Conservation (phyloP, 1,284 basidiomycete genomes). For the Tylopilus orsonianus region DNA sequence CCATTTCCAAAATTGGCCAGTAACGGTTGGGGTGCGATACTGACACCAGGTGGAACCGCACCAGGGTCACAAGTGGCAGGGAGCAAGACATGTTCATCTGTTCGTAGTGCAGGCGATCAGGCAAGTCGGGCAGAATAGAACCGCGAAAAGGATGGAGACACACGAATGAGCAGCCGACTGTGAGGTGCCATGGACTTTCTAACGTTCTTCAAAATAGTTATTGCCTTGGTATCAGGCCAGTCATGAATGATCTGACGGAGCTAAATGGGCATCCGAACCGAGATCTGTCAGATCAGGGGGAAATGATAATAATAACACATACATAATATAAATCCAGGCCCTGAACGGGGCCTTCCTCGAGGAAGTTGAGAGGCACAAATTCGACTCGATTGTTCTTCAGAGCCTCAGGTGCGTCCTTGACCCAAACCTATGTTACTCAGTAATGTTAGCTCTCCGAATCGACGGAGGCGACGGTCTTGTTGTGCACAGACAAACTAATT, state of each 20-base stretch:
- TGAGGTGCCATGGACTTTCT: conserved; percentile 22
- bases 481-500: background rate
- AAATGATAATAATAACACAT: conserved; percentile 16
- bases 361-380: conserved; percentile 47
- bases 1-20: conserved; percentile 32
- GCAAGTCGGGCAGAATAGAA: background rate
- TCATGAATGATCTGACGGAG: conserved; percentile 30
- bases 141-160: background rate
- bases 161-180: conserved; percentile 32
- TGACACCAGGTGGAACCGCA: conserved; percentile 9
- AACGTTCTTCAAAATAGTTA: conserved; percentile 22
- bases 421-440: conserved; percentile 36
- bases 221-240: conserved; percentile 27
- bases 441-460: conserved; percentile 1
- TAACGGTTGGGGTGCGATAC: conserved; percentile 29
- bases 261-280: conserved; percentile 5
- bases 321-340: conserved; percentile 49
- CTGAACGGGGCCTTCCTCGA: conserved; percentile 39
- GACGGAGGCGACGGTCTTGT: background rate
- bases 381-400: conserved; percentile 36
- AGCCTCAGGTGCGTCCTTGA: conserved; percentile 33
- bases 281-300: background rate
- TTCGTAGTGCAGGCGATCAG: background rate
- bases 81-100: conserved; percentile 25
- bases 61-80: conserved; percentile 3